These are phyloP conservation scores for Jamesozyma piceae DNA, from an alignment of 805 yeast genomes.

Conservation along the genomic window DNA sequence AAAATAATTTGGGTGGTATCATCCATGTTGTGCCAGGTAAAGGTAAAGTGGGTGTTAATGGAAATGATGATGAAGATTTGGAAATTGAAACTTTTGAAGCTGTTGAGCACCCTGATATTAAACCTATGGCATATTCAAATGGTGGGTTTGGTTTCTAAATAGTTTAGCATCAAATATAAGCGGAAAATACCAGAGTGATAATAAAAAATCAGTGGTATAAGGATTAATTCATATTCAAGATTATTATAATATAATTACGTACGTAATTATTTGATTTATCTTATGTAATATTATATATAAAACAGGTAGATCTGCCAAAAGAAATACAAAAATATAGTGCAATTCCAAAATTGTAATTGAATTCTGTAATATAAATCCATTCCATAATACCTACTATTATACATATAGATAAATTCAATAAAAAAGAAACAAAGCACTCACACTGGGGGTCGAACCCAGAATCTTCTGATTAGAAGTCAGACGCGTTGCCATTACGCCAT, in stretches of 20 bases:
- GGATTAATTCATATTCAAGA: background rate
- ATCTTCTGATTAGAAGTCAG: slow-evolving; percentile 48
- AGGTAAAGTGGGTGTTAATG: slow-evolving; percentile 30
- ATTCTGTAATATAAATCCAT: background rate
- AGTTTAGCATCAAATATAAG: background rate
- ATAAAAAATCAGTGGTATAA: background rate
- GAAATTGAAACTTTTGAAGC: slow-evolving; percentile 60
- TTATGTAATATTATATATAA: background rate
- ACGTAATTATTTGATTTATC: background rate
- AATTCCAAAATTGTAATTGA: background rate
- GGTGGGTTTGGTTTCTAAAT: slow-evolving; percentile 34
- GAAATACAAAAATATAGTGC: background rate
- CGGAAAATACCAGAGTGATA: too few species aligned
- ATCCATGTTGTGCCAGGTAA: slow-evolving; percentile 50
- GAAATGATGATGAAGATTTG: slow-evolving; percentile 40
- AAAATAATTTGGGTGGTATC: slow-evolving; percentile 85
- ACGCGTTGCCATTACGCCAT: slow-evolving; percentile 50
- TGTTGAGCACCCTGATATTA: slow-evolving; percentile 81
- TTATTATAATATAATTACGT: too few species aligned
- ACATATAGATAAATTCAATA: too few species aligned
- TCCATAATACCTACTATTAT: background rate
- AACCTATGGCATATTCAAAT: slow-evolving; percentile 87
- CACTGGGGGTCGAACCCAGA: slow-evolving; percentile 50
- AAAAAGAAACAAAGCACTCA: slow-evolving; percentile 32
- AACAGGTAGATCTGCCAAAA: background rate